Percentiles rank a stretch among this genome's conserved stretches.
Evolutionary conservation across 176 grass and related monocot species (phyloP).

Genomic region (Ampelocalamus luodianensis): DNA sequence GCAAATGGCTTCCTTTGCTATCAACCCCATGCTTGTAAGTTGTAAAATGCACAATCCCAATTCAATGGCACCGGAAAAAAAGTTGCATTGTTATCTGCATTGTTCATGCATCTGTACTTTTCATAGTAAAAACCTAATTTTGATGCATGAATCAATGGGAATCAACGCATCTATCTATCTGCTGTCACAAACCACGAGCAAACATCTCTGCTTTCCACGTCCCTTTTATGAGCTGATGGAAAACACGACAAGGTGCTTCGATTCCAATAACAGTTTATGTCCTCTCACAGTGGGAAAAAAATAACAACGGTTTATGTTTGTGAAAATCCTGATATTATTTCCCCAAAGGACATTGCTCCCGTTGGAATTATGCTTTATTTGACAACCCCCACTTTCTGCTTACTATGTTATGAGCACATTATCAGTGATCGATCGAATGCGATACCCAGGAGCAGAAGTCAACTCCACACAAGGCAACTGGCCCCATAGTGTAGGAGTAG

Average conservation of each 20-base stretch:
- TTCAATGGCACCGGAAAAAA: neutral
- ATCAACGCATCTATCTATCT: neutral
- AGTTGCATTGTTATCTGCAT: too few relatives aligned
- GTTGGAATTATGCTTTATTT: slow-evolving; percentile 25
- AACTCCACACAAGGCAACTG: slow-evolving; percentile 24
- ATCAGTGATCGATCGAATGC: slow-evolving; percentile 8
- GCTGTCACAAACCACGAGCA: neutral
- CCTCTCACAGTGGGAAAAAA: neutral
- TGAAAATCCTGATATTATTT: neutral
- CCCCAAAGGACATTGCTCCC: neutral
- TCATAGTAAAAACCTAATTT: neutral
- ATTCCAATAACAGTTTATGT: neutral
- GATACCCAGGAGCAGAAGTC: slow-evolving; percentile 27
- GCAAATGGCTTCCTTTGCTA: neutral
- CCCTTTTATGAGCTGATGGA: neutral
- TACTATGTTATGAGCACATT: slow-evolving; percentile 1
- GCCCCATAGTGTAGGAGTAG: slow-evolving; percentile 4
- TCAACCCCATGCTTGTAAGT: neutral
- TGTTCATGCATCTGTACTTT: neutral
- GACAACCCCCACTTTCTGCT: slow-evolving; percentile 32
- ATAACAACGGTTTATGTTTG: neutral
- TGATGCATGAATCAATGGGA: neutral
- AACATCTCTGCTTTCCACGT: neutral
- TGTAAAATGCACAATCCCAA: neutral
- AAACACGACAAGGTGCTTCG: slow-evolving; percentile 34